Conservation (phyloP, 2,329 filamentous ascomycete species). For the Fusarium sarcochroum region DNA sequence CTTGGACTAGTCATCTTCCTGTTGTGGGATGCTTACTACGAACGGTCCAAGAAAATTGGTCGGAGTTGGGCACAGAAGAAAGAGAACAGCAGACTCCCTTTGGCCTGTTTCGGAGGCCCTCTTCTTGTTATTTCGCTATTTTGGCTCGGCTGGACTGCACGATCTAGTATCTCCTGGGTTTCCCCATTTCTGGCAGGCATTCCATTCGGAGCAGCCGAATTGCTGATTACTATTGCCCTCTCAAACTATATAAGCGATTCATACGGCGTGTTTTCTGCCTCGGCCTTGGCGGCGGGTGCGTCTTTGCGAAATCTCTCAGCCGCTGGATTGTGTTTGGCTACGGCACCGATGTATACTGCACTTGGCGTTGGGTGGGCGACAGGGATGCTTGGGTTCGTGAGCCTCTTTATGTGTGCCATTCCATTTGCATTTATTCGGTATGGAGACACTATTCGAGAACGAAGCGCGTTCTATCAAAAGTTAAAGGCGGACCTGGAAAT, state of each 20-base stretch:
- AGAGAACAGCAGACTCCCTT: constrained; percentile 37
- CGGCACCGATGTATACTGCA: constrained; percentile 20
- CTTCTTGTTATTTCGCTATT: constrained; percentile 32
- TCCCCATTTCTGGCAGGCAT: constrained; percentile 16
- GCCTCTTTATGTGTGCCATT: constrained; percentile 20
- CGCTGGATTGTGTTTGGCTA: constrained; percentile 15
- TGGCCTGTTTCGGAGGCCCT: constrained; percentile 32
- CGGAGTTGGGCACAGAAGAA: constrained; percentile 19
- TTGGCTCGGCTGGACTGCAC: constrained; percentile 39
- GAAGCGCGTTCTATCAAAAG: constrained; percentile 22
- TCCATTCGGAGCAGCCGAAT: constrained; percentile 13
- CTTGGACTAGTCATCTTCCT: constrained; percentile 24
- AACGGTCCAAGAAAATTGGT: constrained; percentile 10
- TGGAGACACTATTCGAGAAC: constrained; percentile 5
- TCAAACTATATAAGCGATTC: constrained; percentile 18
- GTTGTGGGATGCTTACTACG: constrained; percentile 33
- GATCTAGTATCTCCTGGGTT: constrained; percentile 12
- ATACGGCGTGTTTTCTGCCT: constrained; percentile 17
- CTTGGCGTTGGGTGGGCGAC: constrained; percentile 19
- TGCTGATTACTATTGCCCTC: constrained; percentile 16
- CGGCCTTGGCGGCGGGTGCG: constrained; percentile 8
- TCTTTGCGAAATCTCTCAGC: constrained; percentile 18
- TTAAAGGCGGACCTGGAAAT: constrained; percentile 13
- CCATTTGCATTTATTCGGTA: constrained; percentile 21
- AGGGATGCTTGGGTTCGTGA: constrained; percentile 3